phyloP scores from a whole-genome alignment of 345 rosid genomes.

The Cardamine resedifolia region DNA sequence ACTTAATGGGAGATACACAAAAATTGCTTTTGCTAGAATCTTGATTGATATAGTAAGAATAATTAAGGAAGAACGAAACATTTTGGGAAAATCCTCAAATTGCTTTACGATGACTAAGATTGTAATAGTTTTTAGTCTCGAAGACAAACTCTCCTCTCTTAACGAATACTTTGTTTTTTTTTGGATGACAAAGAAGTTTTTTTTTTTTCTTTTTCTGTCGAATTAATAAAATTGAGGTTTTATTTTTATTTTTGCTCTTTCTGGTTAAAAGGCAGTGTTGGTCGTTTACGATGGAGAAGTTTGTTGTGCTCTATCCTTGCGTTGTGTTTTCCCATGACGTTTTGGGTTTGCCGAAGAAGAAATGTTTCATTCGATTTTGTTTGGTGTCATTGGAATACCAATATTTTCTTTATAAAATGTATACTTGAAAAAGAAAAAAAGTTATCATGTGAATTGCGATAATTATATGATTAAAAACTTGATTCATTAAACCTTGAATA shows the following conservation, averaged over 20 bases:
- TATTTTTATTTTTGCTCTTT: neutral
- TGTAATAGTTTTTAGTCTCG: neutral
- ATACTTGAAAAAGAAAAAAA: no score
- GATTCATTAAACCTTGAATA: neutral
- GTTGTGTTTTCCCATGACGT: neutral
- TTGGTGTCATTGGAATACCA: neutral
- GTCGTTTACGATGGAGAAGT: neutral
- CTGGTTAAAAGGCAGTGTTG: neutral
- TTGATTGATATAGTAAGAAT: neutral
- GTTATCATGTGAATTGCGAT: neutral
- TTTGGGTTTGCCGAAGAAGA: neutral
- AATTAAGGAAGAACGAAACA: neutral
- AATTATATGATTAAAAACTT: neutral
- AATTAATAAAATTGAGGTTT: neutral
- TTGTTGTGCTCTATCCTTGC: neutral
- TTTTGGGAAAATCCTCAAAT: neutral
- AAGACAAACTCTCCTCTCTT: neutral
- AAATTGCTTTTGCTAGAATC: neutral
- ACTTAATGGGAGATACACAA: neutral
- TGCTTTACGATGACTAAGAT: neutral
- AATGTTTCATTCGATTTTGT: no score
- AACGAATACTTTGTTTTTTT: neutral
- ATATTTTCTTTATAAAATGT: no score
- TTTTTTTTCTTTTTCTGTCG: no score
- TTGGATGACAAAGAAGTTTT: no score